A percentile compares a stretch with the other conserved stretches of the same genome.
These are phyloP conservation scores for Wilcoxina mikolae DNA, from an alignment of 495 filamentous ascomycete genomes.

Conservation along the genomic window DNA sequence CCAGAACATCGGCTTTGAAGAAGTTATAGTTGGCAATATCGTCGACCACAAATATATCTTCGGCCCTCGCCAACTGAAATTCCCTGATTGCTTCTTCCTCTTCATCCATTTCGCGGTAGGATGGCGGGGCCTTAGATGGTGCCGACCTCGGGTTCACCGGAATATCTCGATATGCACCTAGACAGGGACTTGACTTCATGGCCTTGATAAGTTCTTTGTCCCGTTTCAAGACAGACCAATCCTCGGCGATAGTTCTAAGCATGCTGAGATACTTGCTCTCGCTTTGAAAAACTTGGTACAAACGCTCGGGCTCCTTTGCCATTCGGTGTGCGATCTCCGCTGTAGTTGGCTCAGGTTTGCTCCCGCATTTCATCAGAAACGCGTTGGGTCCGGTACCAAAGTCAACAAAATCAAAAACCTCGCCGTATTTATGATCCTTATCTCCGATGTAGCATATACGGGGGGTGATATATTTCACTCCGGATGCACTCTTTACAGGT, in stretches of 20 bases:
- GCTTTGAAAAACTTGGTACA: slow-evolving; percentile 62
- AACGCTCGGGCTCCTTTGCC: slow-evolving; percentile 59
- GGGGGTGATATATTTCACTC: slow-evolving; percentile 43
- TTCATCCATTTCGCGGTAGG: slow-evolving; percentile 33
- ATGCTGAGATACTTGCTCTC: slow-evolving; percentile 74
- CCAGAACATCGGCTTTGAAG: slow-evolving; percentile 67
- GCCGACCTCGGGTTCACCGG: slow-evolving; percentile 33
- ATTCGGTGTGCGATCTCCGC: slow-evolving; percentile 66
- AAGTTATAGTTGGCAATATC: slow-evolving; percentile 70
- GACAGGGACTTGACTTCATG: slow-evolving; percentile 59
- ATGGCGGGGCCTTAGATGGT: slow-evolving; percentile 30
- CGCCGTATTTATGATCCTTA: slow-evolving; percentile 54
- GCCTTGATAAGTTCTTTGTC: slow-evolving; percentile 61
- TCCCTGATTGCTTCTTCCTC: slow-evolving; percentile 61
- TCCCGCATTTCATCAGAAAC: slow-evolving; percentile 74
- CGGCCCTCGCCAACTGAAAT: slow-evolving; percentile 55
- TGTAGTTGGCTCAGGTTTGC: slow-evolving; percentile 77
- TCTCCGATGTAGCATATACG: slow-evolving; percentile 63
- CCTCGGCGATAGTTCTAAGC: slow-evolving; percentile 59
- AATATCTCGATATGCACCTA: slow-evolving; percentile 47
- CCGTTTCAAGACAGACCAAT: slow-evolving; percentile 49
- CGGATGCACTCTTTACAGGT: slow-evolving; percentile 34
- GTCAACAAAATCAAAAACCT: slow-evolving; percentile 93
- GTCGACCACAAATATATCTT: slow-evolving; percentile 64
- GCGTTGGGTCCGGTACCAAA: slow-evolving; percentile 76